These are phyloP conservation scores for Blastomyces silverae DNA, from an alignment of 2,329 filamentous ascomycete genomes.

Conservation along the genomic window DNA sequence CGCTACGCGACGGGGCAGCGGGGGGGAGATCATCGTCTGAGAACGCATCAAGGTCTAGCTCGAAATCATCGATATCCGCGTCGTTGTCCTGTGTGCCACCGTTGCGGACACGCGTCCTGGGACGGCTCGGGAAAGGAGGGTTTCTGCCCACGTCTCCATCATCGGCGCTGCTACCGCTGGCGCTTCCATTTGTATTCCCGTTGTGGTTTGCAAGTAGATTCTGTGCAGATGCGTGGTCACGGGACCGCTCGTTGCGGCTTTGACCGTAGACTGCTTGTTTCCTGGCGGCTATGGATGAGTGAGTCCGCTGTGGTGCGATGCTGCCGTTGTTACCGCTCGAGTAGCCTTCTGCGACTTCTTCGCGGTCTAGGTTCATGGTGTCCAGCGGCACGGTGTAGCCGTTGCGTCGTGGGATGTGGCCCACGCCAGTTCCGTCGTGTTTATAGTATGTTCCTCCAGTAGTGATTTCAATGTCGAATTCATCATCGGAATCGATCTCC, in stretches of 20 bases:
- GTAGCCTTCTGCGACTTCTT: slow-evolving; percentile 41
- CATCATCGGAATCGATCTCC: slow-evolving; percentile 94
- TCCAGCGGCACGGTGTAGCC: slow-evolving; percentile 54
- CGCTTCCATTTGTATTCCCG: slow-evolving; percentile 39
- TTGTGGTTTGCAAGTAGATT: slow-evolving; percentile 44
- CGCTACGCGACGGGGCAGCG: slow-evolving; percentile 35
- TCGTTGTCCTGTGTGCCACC: slow-evolving; percentile 25
- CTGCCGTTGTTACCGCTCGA: slow-evolving; percentile 53
- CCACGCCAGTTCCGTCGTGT: slow-evolving; percentile 67
- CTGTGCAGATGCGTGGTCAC: slow-evolving; percentile 41
- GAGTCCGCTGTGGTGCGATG: slow-evolving; percentile 40
- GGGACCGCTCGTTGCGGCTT: slow-evolving; percentile 38
- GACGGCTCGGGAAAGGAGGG: neutral
- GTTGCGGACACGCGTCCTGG: neutral
- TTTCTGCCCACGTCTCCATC: slow-evolving; percentile 45
- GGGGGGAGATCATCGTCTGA: slow-evolving; percentile 57
- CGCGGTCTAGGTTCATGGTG: slow-evolving; percentile 41
- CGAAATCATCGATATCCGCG: slow-evolving; percentile 33
- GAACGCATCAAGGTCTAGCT: slow-evolving; percentile 36
- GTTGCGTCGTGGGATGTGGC: slow-evolving; percentile 61
- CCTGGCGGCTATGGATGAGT: slow-evolving; percentile 39
- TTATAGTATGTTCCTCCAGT: slow-evolving; percentile 70
- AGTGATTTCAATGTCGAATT: slow-evolving; percentile 88
- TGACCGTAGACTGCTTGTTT: slow-evolving; percentile 48
- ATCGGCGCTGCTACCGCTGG: slow-evolving; percentile 40